Base-by-base conservation (phyloP, 768 basidiomycete genomes). In the Termitomyces sp. region DNA sequence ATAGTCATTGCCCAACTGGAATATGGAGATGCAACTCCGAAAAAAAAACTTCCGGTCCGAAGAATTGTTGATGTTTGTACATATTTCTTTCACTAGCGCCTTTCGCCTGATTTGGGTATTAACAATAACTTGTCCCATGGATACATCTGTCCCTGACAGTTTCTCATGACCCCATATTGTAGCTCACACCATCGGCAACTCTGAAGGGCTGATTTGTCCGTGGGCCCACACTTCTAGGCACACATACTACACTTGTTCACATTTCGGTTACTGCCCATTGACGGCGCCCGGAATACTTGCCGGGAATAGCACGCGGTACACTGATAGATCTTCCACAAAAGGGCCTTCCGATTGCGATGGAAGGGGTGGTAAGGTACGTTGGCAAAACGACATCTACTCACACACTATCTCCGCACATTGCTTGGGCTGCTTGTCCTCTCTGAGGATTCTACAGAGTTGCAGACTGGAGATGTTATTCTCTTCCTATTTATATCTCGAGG, bases 171-270 rank as follows among this genome's bases (percentile, higher is more conserved):
- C 45, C n/a, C 8, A 47, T 12, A 29, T 6, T 29, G 29, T 31
- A 31, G 20, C 15, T 25, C 25, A 25, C 25, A 25, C 5, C 8
- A 8, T 34, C 8, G 12, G 15, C 31, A 7, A 6, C 32, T 49
- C 31, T 49, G 29, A 48, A 31, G 34, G 50, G 12, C 11, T 17
- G 32, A 34, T 49, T 31, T 49, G 48, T 49, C 25, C 31, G 48
- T 34, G 15, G 7, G 8, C 5, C 45, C 56, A 51, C 31, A 56
- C 54, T 54, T 56, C 47, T 17, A 56, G 60, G 60, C 32, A 56
- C 60, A 55, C 37, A 40, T 34, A 43, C 8, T 6, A 32, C 36
- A 17, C 55, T 56, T 43, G 29, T 32, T 42, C 40, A 42, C 40
- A 42, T 40, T 25, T 25, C 25, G 25, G 25, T 25, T 14, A 38